Conservation (phyloP, 2,329 filamentous ascomycete genomes). For the Fusarium verticillioides region DNA sequence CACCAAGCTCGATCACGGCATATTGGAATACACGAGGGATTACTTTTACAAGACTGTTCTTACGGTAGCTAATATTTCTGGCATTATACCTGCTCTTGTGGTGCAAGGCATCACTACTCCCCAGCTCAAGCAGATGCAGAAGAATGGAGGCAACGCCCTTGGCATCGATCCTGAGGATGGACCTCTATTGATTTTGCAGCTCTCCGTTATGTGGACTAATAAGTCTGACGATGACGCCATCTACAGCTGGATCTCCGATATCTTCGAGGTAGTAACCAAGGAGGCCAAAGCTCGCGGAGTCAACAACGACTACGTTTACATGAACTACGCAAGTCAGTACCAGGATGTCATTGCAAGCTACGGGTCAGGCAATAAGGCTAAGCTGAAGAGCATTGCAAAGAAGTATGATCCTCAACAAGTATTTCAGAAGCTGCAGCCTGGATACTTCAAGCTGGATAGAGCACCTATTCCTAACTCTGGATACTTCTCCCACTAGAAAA, state of each 20-base stretch:
- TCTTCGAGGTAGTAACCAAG: not conserved
- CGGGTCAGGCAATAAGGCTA: slow-evolving; percentile 2
- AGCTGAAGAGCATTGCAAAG: slow-evolving; percentile 6
- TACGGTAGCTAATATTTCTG: slow-evolving; percentile 33
- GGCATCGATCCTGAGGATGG: slow-evolving; percentile 43
- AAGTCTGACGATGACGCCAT: slow-evolving; percentile 50
- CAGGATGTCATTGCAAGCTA: slow-evolving; percentile 19
- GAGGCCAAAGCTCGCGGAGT: slow-evolving; percentile 8
- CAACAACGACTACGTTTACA: slow-evolving; percentile 11
- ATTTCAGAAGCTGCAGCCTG: slow-evolving; percentile 6
- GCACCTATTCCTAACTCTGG: slow-evolving; percentile 9
- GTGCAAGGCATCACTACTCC: slow-evolving; percentile 56
- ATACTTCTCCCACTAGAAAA: not conserved
- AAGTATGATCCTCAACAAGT: slow-evolving; percentile 13
- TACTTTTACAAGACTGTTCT: slow-evolving; percentile 39
- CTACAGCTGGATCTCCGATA: slow-evolving; percentile 8
- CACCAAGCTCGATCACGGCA: slow-evolving; percentile 7
- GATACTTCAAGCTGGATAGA: slow-evolving; percentile 42
- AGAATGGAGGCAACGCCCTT: slow-evolving; percentile 49
- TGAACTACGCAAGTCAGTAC: slow-evolving; percentile 22
- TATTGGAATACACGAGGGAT: slow-evolving; percentile 6
- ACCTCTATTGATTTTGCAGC: slow-evolving; percentile 33
- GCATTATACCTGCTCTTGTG: slow-evolving; percentile 43
- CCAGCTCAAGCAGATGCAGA: slow-evolving; percentile 49
- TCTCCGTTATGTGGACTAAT: slow-evolving; percentile 15